phyloP scores from a whole-genome alignment of 2,329 filamentous ascomycete species.

The Pseudogymnoascus sp. region DNA sequence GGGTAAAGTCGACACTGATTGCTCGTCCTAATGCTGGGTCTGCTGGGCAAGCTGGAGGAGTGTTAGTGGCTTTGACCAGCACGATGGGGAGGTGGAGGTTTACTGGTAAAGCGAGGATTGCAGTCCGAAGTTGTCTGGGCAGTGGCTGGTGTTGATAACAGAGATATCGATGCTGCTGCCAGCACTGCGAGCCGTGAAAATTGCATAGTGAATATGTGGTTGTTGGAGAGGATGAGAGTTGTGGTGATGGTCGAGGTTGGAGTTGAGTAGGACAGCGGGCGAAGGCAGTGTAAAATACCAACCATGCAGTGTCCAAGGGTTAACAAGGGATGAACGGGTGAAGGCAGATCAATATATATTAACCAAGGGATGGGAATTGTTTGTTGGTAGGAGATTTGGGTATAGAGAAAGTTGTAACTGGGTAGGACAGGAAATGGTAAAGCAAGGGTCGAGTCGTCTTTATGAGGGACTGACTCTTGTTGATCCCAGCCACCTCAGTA shows the following conservation, averaged over 20 bases:
- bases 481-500: not conserved
- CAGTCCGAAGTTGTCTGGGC: not conserved
- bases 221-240: not conserved
- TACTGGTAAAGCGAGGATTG: not conserved
- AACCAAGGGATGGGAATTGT: not conserved
- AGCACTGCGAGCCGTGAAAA: not conserved
- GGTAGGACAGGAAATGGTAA: not conserved
- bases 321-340: not conserved
- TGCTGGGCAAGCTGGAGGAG: conserved; percentile 51
- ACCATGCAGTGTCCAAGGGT: not conserved
- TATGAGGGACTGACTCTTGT: not conserved
- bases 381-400: not conserved
- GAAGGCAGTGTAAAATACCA: not conserved
- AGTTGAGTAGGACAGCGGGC: not conserved
- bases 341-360: not conserved
- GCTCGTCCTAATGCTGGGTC: conserved; percentile 75
- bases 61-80: conserved; percentile 17
- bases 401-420: not conserved
- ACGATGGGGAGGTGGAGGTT: not conserved
- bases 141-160: not conserved
- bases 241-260: not conserved
- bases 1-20: conserved; percentile 76
- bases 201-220: not conserved
- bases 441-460: not conserved
- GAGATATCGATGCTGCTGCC: not conserved